phyloP scores from a whole-genome alignment of 73 alveolate species.

The Breviolum minutum region DNA sequence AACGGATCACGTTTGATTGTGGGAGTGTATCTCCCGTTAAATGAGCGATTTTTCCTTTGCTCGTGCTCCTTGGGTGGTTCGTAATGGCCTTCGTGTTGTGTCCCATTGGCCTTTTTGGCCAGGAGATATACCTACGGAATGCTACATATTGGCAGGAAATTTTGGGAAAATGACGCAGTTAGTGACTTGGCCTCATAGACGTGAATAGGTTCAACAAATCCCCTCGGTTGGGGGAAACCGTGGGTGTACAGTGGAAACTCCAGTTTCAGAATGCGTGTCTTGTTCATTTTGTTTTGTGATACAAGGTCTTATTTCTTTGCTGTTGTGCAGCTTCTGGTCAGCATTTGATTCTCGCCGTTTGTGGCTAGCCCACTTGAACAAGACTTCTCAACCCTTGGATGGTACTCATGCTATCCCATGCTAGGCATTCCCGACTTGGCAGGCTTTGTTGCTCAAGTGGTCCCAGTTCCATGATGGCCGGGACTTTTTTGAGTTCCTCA shows the following conservation, averaged over 20 bases:
- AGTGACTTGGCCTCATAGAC: background rate
- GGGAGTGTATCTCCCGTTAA: no score
- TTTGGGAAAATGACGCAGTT: slow-evolving; percentile 72
- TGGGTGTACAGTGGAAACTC: background rate
- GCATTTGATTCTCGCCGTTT: background rate
- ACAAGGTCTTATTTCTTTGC: slow-evolving; percentile 72
- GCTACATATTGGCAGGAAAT: slow-evolving; percentile 81
- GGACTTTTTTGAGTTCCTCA: slow-evolving; percentile 76
- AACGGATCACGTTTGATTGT: no score
- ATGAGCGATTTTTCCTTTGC: no score
- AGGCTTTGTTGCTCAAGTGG: slow-evolving; percentile 91
- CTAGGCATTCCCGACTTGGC: no score
- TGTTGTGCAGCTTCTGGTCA: slow-evolving; percentile 61
- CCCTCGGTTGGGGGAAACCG: no score
- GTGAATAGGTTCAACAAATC: background rate
- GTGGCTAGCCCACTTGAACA: no score
- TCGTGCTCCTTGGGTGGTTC: no score
- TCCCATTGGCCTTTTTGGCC: background rate
- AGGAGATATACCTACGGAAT: slow-evolving; percentile 60
- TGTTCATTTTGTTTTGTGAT: background rate
- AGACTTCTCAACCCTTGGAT: no score
- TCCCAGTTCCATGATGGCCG: slow-evolving; percentile 93
- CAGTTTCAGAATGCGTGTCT: background rate
- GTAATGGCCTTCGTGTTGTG: no score
- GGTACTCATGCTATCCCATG: no score